Percentiles rank a stretch among this genome's conserved stretches.
These are phyloP conservation scores for Plasmodium gallinaceum DNA, from an alignment of 169 alveolate species.

Conservation along the genomic window DNA sequence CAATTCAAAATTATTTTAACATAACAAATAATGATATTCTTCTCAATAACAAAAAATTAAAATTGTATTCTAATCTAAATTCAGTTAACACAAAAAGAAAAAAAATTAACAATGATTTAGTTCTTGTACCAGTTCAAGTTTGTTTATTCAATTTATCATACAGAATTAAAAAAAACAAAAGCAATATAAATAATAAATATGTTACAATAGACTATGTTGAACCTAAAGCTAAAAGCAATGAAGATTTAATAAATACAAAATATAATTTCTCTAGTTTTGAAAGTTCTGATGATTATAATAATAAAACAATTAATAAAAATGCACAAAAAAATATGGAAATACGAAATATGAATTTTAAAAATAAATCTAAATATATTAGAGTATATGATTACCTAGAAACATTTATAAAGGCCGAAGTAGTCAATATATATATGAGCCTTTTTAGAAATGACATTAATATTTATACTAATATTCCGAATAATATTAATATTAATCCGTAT, in stretches of 20 bases:
- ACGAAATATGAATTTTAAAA: conserved; percentile 10
- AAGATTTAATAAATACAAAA: conserved; percentile 19
- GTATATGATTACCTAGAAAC: conserved; percentile 57
- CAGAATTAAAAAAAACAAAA: conserved; percentile 48
- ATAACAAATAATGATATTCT: conserved; percentile 54
- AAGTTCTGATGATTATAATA: conserved; percentile 27
- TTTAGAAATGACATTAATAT: conserved; percentile 75
- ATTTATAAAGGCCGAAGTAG: conserved; percentile 71
- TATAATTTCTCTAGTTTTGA: conserved; percentile 13
- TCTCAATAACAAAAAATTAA: conserved; percentile 53
- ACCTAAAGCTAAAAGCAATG: background rate
- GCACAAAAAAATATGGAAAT: conserved; percentile 21
- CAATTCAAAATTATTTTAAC: conserved; percentile 57
- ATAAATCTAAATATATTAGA: conserved; percentile 35
- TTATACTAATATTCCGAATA: conserved; percentile 66
- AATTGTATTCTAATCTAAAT: conserved; percentile 41
- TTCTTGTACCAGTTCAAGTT: conserved; percentile 68
- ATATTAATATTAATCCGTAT: conserved; percentile 62
- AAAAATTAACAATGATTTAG: conserved; percentile 60
- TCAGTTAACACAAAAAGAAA: conserved; percentile 41
- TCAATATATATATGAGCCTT: conserved; percentile 61
- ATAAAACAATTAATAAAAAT: conserved; percentile 19
- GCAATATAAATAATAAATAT: conserved; percentile 19
- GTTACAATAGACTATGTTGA: background rate
- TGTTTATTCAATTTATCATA: conserved; percentile 66